Base-by-base conservation (phyloP, 176 grass and related monocot genomes). In the Eleusine coracana region DNA sequence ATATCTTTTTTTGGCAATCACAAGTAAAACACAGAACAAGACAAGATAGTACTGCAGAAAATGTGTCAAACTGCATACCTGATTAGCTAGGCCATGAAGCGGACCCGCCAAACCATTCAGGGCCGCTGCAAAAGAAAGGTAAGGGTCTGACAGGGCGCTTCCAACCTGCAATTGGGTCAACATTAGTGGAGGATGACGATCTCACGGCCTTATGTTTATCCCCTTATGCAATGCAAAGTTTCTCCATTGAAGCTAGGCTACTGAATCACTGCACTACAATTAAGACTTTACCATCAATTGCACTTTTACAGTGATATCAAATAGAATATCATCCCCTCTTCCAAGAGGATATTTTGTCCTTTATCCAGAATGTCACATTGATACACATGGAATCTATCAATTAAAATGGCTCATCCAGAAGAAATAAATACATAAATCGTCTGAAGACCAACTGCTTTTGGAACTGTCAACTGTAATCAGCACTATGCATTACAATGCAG, bases 41-140 rank as follows among this genome's bases (percentile, higher is more conserved):
- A 17, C 58, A 71, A 61, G 55, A 59, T 58, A 41, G 16, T 46
- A 14, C 59, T 36, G 16, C 56, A 82, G 54, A 76, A 7, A 68
- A 10, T 60, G 52, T 51, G 52, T 38, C 60, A 77, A 77, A 89
- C 58, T 51, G 59, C 17, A 25, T 87, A 99, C 96, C 93, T 99
- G 96, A 84, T 99, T 99, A 74, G 96, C 96, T 54, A 99, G 87
- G 59, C 93, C 96, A 49, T 99, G 96, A 41, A 99, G 89, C 3
- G 96, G 96, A 10, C 96, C 96, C 52, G 96, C 96, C 76, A 99
- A 89, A 84, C 96, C 96, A 71, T 99, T 99, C 18, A 96, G 75
- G 78, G 96, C 96, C 8, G 96, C 96, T 46, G 96, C 93, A 75
- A 96, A 99, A 67, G 93, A 96, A 85, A 99, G 89, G 34, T 96